Evolutionary conservation across 2,329 filamentous ascomycete genomes (phyloP), one percentile per base, ranked within the genome.

Genomic region (Penicillium sp.): DNA sequence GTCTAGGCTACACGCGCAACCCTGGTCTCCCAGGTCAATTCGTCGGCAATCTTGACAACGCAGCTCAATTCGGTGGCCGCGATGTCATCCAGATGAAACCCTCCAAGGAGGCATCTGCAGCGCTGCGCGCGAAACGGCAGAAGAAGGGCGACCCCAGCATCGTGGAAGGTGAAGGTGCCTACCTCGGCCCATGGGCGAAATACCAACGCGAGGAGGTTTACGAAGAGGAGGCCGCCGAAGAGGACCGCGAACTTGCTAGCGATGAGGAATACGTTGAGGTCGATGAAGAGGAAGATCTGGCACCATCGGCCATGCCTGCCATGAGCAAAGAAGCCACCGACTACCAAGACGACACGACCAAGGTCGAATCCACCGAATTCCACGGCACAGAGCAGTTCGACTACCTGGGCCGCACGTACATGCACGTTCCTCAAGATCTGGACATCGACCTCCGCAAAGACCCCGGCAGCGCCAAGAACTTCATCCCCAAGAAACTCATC

Each of bases 391-490:
- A 87, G 64, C 76, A 93, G 70, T 85, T 83, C 74, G 93, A 98
- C 68, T 98, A 98, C 73, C 87, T 94, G 67, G 93, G 93, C 42
- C 79, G 93, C 57, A 95, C 91, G 31, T 98, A 95, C 68, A 96
- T 97, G 91, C 93, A 98, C 70, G 78, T 97, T 40, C 93, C 93
- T 3, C 89, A 88, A 67, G 90, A 95, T 66, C 73, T 95, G 70
- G 87, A 88, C 64, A 76, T 95, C 66, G 87, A 95, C 65, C 75
- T 98, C 60, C 80, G 78, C 56, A 94, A 93, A 71, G 88, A 94
- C 53, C 69, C 77, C 39, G 87, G 87, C 61, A 89, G 84, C 63
- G 70, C 81, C 64, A 90, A 90, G 65, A 97, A 95, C 69, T 98
- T 82, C 66, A 88, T 94, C 49, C 93, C 93, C 33, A 97, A 95